Percentiles rank a stretch among this genome's conserved stretches.
phyloP scores from a whole-genome alignment of 352 stramenopile species.

The Globisporangium abappressorium region DNA sequence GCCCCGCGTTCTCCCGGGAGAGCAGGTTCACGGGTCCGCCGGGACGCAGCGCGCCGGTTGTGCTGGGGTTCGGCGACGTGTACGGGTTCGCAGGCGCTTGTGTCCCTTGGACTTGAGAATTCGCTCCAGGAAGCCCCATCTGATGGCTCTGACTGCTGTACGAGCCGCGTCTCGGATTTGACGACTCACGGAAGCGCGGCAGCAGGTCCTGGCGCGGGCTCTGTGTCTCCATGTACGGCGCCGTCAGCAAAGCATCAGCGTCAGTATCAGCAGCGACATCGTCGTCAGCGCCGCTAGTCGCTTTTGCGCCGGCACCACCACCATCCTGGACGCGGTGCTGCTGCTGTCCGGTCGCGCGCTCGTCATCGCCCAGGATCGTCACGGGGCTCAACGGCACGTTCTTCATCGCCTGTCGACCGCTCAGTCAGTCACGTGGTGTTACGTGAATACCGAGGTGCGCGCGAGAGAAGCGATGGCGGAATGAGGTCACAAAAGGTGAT shows the following conservation, averaged over 20 bases:
- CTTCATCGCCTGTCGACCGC: constrained; percentile 7
- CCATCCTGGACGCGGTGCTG: neutral
- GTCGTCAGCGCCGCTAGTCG: neutral
- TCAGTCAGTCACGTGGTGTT: neutral
- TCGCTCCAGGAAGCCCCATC: neutral
- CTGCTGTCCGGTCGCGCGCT: neutral
- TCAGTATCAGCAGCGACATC: neutral
- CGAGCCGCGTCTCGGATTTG: neutral
- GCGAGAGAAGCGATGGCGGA: constrained; percentile 1
- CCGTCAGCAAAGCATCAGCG: neutral
- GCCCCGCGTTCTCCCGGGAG: constrained; percentile 25
- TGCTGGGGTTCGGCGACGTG: neutral
- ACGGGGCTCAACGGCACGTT: constrained; percentile 10
- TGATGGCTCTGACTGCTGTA: neutral
- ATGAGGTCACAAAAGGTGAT: neutral
- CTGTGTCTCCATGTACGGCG: constrained; percentile 9
- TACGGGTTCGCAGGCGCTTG: constrained; percentile 1
- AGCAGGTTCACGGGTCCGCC: constrained; percentile 20
- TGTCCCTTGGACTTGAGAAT: neutral
- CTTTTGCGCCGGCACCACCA: neutral
- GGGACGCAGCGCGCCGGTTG: constrained; percentile 20
- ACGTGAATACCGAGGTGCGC: neutral
- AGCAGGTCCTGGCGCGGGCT: constrained; percentile 8
- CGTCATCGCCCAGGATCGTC: constrained; percentile 13
- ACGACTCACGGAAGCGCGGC: constrained; percentile 12